Base-by-base conservation (phyloP, 352 stramenopile species). In the Phytophthora boehmeriae region DNA sequence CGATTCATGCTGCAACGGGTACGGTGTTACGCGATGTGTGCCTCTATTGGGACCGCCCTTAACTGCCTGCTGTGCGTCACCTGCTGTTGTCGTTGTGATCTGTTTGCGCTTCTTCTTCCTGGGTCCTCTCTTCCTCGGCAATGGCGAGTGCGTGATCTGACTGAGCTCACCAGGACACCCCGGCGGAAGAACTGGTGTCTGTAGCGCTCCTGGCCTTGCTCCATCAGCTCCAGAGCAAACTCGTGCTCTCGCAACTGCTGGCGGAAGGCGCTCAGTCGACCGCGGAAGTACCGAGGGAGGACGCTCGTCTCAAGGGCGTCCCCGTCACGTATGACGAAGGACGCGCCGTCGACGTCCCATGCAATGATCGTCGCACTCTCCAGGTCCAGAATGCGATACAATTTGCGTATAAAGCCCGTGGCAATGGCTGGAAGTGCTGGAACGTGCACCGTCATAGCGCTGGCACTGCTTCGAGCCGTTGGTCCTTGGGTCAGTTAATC, bases 381-480 rank as follows among this genome's bases (percentile, higher is more conserved):
- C 43, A 80, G 69, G 67, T 92, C 82, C 41, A 92, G 71, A 20
- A 92, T 87, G 47, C 75, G 76, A 56, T 92, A 92, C 20, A 92
- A 63, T 56, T 92, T 90, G 64, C 83, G 80, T 63, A 92, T 75
- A 25, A 92, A 92, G 8, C 70, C 66, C 30, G 78, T 83, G 52
- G 83, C 78, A 64, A 92, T 92, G 27, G 67, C 60, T 36, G 66
- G 66, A 10, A 76, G 38, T 19, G 39, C 34, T 8, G 49, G 49
- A 8, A 36, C n/a, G 14, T 59, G 32, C 49, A 62, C 41, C 20
- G 30, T 19, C 28, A 34, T 30, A n/a, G 25, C 6, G 25, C 3
- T 34, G 19, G 22, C 4, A n/a, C 23, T 16, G 5, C 14, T 14
- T n/a, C 25, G 28, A 16, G 3, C 30, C 8, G 50, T 46, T n/a